phyloP scores from a whole-genome alignment of 169 alveolate genomes.

The Besnoitia besnoiti region DNA sequence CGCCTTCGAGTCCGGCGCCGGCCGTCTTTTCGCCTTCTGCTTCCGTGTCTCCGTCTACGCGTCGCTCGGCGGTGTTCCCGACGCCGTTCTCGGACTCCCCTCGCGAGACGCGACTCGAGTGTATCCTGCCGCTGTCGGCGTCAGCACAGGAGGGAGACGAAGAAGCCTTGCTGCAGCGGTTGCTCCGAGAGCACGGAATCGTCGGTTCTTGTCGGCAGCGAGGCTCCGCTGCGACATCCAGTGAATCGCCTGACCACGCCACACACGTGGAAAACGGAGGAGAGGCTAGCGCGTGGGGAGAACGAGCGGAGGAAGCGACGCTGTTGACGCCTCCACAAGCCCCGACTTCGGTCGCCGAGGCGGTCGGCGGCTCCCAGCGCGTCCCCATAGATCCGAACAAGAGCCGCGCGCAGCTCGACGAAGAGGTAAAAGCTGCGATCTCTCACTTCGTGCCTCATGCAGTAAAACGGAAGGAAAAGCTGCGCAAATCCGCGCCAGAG shows the following conservation, averaged over 20 bases:
- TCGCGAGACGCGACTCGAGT: background rate
- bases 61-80: background rate
- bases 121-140: background rate
- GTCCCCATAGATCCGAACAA: background rate
- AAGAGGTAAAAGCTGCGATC: constrained; percentile 17
- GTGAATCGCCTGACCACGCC: background rate
- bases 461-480: background rate
- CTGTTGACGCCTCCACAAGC: background rate
- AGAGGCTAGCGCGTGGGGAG: background rate
- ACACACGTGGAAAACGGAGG: background rate
- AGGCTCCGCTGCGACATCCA: background rate
- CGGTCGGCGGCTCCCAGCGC: background rate
- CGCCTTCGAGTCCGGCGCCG: background rate
- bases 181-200: background rate
- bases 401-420: constrained; percentile 10
- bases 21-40: background rate
- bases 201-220: background rate
- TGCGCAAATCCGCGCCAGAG: background rate
- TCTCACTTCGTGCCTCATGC: background rate
- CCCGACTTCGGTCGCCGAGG: background rate
- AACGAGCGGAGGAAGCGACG: background rate
- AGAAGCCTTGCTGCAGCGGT: background rate
- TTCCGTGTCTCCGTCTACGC: background rate
- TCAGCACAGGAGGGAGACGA: background rate
- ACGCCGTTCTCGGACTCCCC: background rate